These are phyloP conservation scores for Articulospora tetracladia DNA, from an alignment of 495 filamentous ascomycete genomes.

Conservation along the genomic window DNA sequence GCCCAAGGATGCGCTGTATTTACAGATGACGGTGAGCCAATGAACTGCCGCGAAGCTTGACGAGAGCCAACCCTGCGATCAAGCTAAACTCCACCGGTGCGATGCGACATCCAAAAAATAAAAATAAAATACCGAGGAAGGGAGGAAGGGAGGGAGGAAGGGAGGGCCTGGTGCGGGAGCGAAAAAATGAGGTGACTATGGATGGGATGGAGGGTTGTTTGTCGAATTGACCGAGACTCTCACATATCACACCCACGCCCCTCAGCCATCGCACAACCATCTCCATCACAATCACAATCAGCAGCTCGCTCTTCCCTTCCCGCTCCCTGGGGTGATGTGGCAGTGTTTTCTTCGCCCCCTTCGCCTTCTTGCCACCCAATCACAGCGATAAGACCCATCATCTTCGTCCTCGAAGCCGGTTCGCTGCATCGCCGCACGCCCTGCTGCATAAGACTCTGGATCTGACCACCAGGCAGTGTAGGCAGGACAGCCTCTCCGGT, in stretches of 20 bases:
- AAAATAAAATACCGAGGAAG: not conserved
- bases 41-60: not conserved
- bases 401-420: slow-evolving; percentile 2
- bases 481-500: not conserved
- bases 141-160: not conserved
- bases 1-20: not conserved
- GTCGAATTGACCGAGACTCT: not conserved
- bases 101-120: not conserved
- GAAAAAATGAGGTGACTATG: not conserved
- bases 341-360: slow-evolving; percentile 13
- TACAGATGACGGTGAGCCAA: not conserved
- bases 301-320: not conserved
- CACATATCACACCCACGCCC: too few relatives aligned
- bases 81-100: not conserved
- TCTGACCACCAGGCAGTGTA: not conserved
- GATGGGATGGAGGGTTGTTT: too few relatives aligned
- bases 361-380: not conserved
- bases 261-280: too few relatives aligned
- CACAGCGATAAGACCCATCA: not conserved
- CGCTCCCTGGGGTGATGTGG: slow-evolving; percentile 4
- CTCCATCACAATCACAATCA: not conserved
- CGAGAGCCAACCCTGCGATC: not conserved
- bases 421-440: slow-evolving; percentile 1
- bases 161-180: not conserved
- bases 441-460: slow-evolving; percentile 2